A percentile compares a stretch with the other conserved stretches of the same genome.
These are phyloP conservation scores for Conringia planisiliqua DNA, from an alignment of 345 rosid genomes.

Conservation along the genomic window DNA sequence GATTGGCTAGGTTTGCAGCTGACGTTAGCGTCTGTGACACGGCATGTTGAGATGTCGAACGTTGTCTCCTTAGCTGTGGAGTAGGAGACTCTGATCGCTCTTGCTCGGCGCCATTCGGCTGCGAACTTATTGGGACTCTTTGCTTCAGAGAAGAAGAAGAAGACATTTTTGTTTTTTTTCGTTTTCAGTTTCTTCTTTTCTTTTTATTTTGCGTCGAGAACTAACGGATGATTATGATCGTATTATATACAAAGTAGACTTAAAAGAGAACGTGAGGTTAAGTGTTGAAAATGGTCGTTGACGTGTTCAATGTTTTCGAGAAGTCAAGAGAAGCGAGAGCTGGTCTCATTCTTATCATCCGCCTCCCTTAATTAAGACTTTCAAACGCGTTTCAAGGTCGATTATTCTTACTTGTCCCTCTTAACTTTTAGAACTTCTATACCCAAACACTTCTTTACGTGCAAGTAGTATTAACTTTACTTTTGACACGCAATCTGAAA, in stretches of 20 bases:
- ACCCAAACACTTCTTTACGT: neutral
- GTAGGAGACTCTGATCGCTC: constrained; percentile 32
- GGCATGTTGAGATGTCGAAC: constrained; percentile 52
- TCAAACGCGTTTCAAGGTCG: neutral
- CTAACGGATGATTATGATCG: neutral
- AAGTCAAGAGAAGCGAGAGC: constrained; percentile 9
- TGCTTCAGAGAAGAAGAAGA: constrained; percentile 23
- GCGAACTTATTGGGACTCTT: constrained; percentile 14
- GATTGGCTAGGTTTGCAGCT: constrained; percentile 86
- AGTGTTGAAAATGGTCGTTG: constrained; percentile 13
- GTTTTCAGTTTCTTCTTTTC: neutral
- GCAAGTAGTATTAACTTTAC: neutral
- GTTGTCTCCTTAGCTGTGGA: constrained; percentile 28
- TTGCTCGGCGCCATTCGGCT: neutral
- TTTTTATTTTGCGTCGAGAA: neutral
- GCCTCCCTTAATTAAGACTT: neutral
- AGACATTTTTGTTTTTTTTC: constrained; percentile 1
- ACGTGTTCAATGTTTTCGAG: constrained; percentile 5
- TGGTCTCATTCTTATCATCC: neutral
- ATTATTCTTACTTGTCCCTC: neutral
- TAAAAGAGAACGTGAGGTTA: neutral
- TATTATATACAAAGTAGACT: neutral
- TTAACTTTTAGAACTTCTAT: neutral
- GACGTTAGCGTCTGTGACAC: constrained; percentile 69
- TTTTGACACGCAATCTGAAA: neutral